phyloP scores from a whole-genome alignment of 2,329 filamentous ascomycete species.

The Penicillium griseofulvum region DNA sequence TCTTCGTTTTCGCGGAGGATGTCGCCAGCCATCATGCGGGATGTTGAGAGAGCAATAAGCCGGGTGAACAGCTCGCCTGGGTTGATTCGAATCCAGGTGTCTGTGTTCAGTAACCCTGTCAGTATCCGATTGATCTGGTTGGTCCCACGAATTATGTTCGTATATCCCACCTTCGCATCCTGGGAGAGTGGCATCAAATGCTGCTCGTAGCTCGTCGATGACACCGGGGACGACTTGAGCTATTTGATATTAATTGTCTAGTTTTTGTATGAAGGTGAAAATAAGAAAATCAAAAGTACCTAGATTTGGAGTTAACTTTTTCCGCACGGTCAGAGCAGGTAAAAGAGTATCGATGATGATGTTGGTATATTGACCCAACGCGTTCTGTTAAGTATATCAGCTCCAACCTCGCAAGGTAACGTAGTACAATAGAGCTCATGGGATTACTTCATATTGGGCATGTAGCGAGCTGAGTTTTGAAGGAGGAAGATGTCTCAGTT shows the following conservation, averaged over 20 bases:
- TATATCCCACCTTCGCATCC: conserved; percentile 21
- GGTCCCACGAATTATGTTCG: background rate
- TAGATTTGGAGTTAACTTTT: conserved; percentile 25
- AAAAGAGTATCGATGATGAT: conserved; percentile 26
- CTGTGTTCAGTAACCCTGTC: conserved; percentile 6
- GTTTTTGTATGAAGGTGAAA: background rate
- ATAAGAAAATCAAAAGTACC: conserved; percentile 8
- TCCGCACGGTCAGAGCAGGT: conserved; percentile 23
- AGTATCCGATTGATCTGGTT: background rate
- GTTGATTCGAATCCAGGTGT: conserved; percentile 24
- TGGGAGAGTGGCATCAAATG: conserved; percentile 24
- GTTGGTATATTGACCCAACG: conserved; percentile 29
- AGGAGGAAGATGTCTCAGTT: conserved; percentile 20
- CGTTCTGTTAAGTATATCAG: conserved; percentile 20
- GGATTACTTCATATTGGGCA: conserved; percentile 27
- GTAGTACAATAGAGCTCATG: background rate
- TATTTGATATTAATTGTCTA: conserved; percentile 4
- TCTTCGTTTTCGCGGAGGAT: conserved; percentile 36
- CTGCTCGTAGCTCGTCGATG: conserved; percentile 27
- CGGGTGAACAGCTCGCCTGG: conserved; percentile 29
- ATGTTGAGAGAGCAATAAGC: conserved; percentile 41
- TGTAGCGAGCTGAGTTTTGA: conserved; percentile 26
- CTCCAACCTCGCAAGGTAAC: background rate
- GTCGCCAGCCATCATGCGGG: conserved; percentile 42
- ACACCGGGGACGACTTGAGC: conserved; percentile 25